These are phyloP conservation scores for Areca catechu DNA, from an alignment of 176 grass and related monocot genomes.

Conservation along the genomic window DNA sequence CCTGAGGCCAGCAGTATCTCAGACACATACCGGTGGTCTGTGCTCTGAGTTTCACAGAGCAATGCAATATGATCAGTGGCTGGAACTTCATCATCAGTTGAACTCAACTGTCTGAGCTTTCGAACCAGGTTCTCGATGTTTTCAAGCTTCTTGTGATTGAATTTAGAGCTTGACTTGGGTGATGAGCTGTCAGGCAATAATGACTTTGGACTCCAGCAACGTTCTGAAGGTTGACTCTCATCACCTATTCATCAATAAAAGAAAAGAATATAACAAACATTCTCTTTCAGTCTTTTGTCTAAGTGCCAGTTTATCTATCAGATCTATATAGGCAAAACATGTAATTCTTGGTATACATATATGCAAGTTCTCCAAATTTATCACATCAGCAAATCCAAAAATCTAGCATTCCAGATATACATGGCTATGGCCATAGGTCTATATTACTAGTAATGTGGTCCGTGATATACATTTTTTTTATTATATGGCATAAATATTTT, in stretches of 20 bases:
- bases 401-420: too few relatives aligned
- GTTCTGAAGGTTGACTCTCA: conserved; percentile 20
- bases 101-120: conserved; percentile 58
- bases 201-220: conserved; percentile 15
- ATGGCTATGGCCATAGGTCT: too few relatives aligned
- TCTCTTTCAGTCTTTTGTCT: too few relatives aligned
- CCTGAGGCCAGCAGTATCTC: conserved; percentile 89
- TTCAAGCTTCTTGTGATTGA: conserved; percentile 55
- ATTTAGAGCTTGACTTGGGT: conserved; percentile 12
- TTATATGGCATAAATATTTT: too few relatives aligned
- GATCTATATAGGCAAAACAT: too few relatives aligned
- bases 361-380: too few relatives aligned
- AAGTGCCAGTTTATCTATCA: too few relatives aligned
- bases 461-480: too few relatives aligned
- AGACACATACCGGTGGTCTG: conserved; percentile 67
- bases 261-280: too few relatives aligned
- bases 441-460: too few relatives aligned
- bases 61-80: conserved; percentile 70
- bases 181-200: conserved; percentile 16
- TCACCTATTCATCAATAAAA: conserved; percentile 14
- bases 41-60: conserved; percentile 61
- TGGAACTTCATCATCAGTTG: conserved; percentile 29
- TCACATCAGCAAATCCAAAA: too few relatives aligned
- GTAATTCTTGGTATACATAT: too few relatives aligned
- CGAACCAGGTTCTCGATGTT: conserved; percentile 68